A percentile compares a stretch with the other conserved stretches of the same genome.
phyloP scores from a whole-genome alignment of 176 grass and related monocot genomes.

The Juncus effusus region DNA sequence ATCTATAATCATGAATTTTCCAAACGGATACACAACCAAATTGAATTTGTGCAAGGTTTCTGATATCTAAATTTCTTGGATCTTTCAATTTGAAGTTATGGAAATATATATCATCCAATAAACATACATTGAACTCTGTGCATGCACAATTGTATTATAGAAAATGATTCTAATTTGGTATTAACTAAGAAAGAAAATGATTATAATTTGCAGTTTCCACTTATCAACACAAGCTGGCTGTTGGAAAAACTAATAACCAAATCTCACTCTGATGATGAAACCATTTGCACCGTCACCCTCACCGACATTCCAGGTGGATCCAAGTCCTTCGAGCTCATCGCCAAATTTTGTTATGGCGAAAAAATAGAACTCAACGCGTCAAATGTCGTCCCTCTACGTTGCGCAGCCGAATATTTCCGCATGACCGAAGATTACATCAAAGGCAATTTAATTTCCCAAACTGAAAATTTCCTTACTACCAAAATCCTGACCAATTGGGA shows the following conservation, averaged over 20 bases:
- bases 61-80: too few relatives aligned
- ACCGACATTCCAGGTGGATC: slow-evolving; percentile 78
- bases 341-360: slow-evolving; percentile 81
- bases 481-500: slow-evolving; percentile 60
- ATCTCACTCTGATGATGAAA: slow-evolving; percentile 35
- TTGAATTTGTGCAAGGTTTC: not conserved
- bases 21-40: not conserved
- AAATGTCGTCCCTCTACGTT: slow-evolving; percentile 67
- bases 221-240: slow-evolving; percentile 68
- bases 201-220: slow-evolving; percentile 53
- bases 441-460: slow-evolving; percentile 68
- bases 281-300: slow-evolving; percentile 59
- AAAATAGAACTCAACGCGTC: slow-evolving; percentile 69
- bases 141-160: too few relatives aligned
- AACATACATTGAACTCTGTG: not conserved
- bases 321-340: slow-evolving; percentile 72
- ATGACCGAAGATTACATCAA: slow-evolving; percentile 84
- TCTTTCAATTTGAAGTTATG: too few relatives aligned
- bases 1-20: not conserved
- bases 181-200: too few relatives aligned
- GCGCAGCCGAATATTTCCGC: slow-evolving; percentile 64
- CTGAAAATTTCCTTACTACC: slow-evolving; percentile 62
- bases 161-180: too few relatives aligned
- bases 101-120: too few relatives aligned
- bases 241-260: slow-evolving; percentile 63